Evolutionary conservation across 441 rosid species (phyloP).

Genomic region (Croton laevigatus): DNA sequence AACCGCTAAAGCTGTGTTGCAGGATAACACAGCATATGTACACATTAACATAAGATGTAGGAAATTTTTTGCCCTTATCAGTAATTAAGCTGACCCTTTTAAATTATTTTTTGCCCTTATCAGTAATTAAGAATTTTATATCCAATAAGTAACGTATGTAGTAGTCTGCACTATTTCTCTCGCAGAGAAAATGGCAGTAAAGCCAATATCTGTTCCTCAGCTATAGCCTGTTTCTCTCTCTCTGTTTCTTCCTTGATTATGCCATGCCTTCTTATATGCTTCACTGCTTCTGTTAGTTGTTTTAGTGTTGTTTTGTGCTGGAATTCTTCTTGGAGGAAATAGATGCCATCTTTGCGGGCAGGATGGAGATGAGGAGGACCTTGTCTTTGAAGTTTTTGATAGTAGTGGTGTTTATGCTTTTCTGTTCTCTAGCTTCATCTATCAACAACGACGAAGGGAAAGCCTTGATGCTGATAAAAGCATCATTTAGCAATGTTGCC

Average conservation of each 20-base stretch:
- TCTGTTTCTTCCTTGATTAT: background rate
- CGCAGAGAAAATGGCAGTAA: conserved; percentile 3
- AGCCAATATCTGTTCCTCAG: background rate
- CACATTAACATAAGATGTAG: conserved; percentile 35
- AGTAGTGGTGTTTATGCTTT: conserved; percentile 21
- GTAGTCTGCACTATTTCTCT: conserved; percentile 39
- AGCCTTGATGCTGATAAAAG: conserved; percentile 72
- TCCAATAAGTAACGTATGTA: too few relatives aligned
- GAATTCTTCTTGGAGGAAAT: background rate
- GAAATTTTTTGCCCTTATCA: conserved; percentile 14
- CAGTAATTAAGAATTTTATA: too few relatives aligned
- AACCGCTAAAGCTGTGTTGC: conserved; percentile 16
- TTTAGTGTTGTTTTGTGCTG: background rate
- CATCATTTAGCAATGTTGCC: conserved; percentile 65
- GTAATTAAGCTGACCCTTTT: too few relatives aligned
- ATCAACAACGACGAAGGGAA: conserved; percentile 59
- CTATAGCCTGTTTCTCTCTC: background rate
- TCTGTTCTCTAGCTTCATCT: conserved; percentile 39
- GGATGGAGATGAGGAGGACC: conserved; percentile 7
- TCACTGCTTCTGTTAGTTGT: background rate
- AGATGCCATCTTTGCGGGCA: background rate
- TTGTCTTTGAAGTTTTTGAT: conserved; percentile 7
- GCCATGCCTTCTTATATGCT: background rate
- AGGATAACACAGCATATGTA: conserved; percentile 27
- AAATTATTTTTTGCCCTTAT: too few relatives aligned